Conservation (phyloP, 805 yeast genomes). For the Clavispora fructus region DNA sequence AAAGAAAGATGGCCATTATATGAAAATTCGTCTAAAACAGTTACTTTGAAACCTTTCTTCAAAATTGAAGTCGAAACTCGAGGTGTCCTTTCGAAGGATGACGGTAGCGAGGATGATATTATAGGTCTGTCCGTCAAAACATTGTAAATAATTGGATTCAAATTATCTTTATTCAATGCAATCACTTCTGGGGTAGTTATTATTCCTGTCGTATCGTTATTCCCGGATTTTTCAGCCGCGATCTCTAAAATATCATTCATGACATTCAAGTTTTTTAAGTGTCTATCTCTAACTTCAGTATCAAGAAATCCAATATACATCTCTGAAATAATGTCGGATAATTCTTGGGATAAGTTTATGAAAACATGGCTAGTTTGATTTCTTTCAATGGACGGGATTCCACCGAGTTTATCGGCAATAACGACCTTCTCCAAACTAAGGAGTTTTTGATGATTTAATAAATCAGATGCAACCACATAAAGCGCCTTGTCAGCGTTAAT, state of each 20-base stretch:
- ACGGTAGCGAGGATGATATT: slow-evolving; percentile 86
- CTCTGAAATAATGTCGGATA: slow-evolving; percentile 58
- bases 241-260: slow-evolving; percentile 53
- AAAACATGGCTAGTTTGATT: slow-evolving; percentile 80
- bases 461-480: slow-evolving; percentile 18
- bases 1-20: slow-evolving; percentile 35
- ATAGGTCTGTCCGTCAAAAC: slow-evolving; percentile 87
- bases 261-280: slow-evolving; percentile 59
- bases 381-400: slow-evolving; percentile 84
- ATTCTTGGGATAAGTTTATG: slow-evolving; percentile 81
- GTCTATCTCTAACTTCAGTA: slow-evolving; percentile 45
- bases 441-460: slow-evolving; percentile 24
- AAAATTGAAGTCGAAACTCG: slow-evolving; percentile 71
- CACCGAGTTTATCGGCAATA: slow-evolving; percentile 78
- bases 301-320: slow-evolving; percentile 52
- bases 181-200: slow-evolving; percentile 83
- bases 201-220: slow-evolving; percentile 63
- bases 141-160: slow-evolving; percentile 87
- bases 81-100: slow-evolving; percentile 48
- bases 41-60: slow-evolving; percentile 66
- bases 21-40: slow-evolving; percentile 29
- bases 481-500: slow-evolving; percentile 21
- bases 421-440: slow-evolving; percentile 76
- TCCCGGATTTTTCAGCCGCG: slow-evolving; percentile 39
- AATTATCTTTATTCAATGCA: slow-evolving; percentile 43